Conservation (phyloP, 2,329 filamentous ascomycete genomes). For the Epichloe coenophiala region DNA sequence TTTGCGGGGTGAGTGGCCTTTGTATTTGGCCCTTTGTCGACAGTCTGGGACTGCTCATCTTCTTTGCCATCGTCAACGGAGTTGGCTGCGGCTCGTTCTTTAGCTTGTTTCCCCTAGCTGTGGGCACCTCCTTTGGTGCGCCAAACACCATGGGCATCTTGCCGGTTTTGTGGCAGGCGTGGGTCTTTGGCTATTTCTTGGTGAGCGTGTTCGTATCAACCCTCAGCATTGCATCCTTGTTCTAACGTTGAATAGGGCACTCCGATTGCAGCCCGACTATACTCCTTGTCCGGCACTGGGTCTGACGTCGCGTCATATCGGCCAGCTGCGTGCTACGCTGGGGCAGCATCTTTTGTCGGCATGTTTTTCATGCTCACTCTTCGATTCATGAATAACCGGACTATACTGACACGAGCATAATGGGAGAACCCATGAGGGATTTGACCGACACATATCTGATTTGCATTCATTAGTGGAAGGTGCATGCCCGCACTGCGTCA, state of each 20-base stretch:
- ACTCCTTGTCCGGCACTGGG: constrained; percentile 9
- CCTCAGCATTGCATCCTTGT: neutral
- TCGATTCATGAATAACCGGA: constrained; percentile 3
- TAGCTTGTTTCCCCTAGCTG: constrained; percentile 13
- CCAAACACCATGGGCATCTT: constrained; percentile 14
- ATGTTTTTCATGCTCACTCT: constrained; percentile 8
- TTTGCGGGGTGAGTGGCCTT: constrained; percentile 13
- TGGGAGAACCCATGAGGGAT: neutral
- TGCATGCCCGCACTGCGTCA: neutral
- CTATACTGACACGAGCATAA: constrained; percentile 4
- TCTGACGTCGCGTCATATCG: constrained; percentile 10
- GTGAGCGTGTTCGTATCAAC: constrained; percentile 6
- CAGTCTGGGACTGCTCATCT: constrained; percentile 9
- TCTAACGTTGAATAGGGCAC: constrained; percentile 12
- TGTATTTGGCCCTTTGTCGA: constrained; percentile 15
- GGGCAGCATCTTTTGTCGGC: constrained; percentile 12
- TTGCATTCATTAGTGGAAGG: too few relatives aligned
- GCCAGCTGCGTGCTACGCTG: constrained; percentile 16
- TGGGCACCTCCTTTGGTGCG: constrained; percentile 11
- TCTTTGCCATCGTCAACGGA: constrained; percentile 15
- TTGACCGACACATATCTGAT: too few relatives aligned
- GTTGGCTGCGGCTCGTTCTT: constrained; percentile 17
- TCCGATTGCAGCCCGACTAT: constrained; percentile 14
- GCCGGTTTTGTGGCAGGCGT: constrained; percentile 15
- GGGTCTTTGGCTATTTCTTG: constrained; percentile 17